phyloP scores from a whole-genome alignment of 202 grass and related monocot species.

The Bolboschoenoplectus hybrid region DNA sequence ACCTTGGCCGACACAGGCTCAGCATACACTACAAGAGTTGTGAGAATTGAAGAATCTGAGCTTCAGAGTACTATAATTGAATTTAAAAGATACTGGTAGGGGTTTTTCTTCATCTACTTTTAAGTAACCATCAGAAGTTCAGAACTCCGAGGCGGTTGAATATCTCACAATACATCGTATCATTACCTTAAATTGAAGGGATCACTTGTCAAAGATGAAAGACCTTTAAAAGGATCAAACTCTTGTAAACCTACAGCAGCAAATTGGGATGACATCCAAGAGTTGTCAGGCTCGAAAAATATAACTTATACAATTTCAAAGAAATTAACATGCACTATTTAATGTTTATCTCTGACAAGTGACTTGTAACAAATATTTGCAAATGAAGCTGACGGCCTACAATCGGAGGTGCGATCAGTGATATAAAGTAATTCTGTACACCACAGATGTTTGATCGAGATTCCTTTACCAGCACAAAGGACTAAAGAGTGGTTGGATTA shows the following conservation, averaged over 20 bases:
- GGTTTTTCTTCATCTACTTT: background rate
- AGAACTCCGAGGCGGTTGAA: background rate
- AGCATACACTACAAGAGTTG: background rate
- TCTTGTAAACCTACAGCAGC: background rate
- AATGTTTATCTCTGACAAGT: background rate
- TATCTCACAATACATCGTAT: background rate
- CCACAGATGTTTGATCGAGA: background rate
- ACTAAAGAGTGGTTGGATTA: background rate
- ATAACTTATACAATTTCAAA: background rate
- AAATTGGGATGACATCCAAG: background rate
- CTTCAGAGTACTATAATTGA: background rate
- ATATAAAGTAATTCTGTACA: background rate
- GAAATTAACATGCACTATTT: background rate
- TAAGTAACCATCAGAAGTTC: background rate
- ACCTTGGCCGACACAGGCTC: background rate
- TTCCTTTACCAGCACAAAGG: background rate
- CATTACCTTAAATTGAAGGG: background rate
- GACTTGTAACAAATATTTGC: background rate
- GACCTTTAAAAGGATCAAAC: background rate
- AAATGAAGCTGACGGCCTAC: background rate
- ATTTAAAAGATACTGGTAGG: background rate
- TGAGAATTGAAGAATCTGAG: background rate
- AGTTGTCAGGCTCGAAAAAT: background rate
- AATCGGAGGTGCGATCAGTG: background rate
- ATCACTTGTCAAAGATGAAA: background rate